Base-by-base conservation (phyloP, 192 early-diverging fungal genomes). In the Martensiomyces pterosporus region DNA sequence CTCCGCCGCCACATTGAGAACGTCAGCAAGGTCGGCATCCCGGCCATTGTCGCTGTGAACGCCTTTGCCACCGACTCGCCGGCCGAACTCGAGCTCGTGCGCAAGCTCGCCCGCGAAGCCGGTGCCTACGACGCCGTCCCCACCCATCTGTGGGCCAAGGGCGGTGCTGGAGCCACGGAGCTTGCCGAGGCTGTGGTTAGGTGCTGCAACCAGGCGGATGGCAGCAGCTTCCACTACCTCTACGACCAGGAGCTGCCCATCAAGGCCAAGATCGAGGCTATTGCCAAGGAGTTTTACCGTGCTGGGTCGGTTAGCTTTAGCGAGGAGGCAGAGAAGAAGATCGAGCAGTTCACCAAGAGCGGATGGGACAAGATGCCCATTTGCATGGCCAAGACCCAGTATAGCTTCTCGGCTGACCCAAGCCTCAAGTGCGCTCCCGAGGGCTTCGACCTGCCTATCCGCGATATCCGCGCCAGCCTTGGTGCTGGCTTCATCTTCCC, bases 311-410 rank as follows among this genome's bases (percentile, higher is more conserved):
- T 99, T 43, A 83, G 87, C 43, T 78, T 92, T 21, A 86, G 80
- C 48, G 84, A 91, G 14, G 60, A 81, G 39, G 94, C 96, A n/a
- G 79, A 84, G 52, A 69, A 76, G 53, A 99, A 99, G 80, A 83
- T 97, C 26, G 88, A 84, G 48, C 75, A 80, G 21, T 99, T 95
- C 57, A 92, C 91, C 1, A 49, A 56, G 10, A 86, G 87, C 73
- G 94, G 94, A 15, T 99, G 94, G 75, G 82, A 57, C 33, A 75
- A 85, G 19, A 68, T 97, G 57, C 94, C 94, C 5, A 89, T 99
- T 25, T 99, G 96, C 71, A 99, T 99, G 96, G 96, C 96, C 29
- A 99, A 99, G 79, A 99, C 96, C 4, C 96, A 99, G 61, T 79
- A 92, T 53, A 87, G 83, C 39, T 79, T 99, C 49, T 93, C 92